A percentile compares a stretch with the other conserved stretches of the same genome.
Evolutionary conservation across 176 grass and related monocot species (phyloP).

Genomic region (Oryza longistaminata): DNA sequence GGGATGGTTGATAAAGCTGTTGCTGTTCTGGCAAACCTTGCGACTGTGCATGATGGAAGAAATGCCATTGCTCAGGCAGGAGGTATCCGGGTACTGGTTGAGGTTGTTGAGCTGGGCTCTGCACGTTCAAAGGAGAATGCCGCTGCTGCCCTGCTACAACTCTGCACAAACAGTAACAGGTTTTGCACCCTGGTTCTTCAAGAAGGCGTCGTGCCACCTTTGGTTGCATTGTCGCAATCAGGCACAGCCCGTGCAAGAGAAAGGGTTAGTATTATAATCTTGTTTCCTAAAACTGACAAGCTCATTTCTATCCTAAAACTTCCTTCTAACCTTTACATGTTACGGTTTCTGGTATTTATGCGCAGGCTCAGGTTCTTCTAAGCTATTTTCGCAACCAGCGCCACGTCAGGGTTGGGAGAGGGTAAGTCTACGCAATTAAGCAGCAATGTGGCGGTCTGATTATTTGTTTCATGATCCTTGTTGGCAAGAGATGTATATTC

Average conservation of each 20-base stretch:
- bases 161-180: conserved; percentile 73
- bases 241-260: conserved; percentile 86
- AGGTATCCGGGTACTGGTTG: conserved; percentile 72
- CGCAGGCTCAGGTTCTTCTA: conserved; percentile 83
- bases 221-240: conserved; percentile 75
- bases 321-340: not conserved
- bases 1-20: conserved; percentile 92
- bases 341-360: no score
- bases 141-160: conserved; percentile 66
- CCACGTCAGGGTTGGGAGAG: conserved; percentile 35
- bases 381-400: conserved; percentile 77
- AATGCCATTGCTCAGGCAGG: conserved; percentile 57
- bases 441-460: not conserved
- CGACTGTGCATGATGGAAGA: conserved; percentile 67
- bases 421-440: not conserved
- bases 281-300: not conserved
- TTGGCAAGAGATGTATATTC: not conserved
- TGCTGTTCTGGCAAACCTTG: conserved; percentile 81
- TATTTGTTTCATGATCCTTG: conserved; percentile 4
- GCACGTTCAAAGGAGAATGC: conserved; percentile 78
- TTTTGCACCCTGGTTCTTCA: conserved; percentile 80
- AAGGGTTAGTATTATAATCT: conserved; percentile 59
- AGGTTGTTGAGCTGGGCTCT: conserved; percentile 89
- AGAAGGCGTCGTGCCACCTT: conserved; percentile 82
- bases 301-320: not conserved